Evolutionary conservation across 306 rosid species (phyloP), one percentile per base, ranked within the genome.

Genomic region (Astragalus glycyphyllos): DNA sequence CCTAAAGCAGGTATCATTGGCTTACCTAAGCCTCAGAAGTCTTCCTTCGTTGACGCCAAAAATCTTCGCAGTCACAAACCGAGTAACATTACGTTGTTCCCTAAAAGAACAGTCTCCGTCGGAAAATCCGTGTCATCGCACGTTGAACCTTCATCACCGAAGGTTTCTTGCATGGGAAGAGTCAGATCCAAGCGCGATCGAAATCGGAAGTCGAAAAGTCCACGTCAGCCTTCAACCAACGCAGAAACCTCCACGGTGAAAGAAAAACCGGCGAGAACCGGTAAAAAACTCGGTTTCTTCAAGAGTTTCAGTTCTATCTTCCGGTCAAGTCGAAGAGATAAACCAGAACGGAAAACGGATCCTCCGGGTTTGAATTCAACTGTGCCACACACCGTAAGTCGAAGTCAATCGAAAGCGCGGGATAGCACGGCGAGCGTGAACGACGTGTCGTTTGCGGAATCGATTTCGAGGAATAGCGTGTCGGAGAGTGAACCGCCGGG

Each of bases 121-220:
- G 87, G 87, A 0, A 90, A 90, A 81, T 79, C 95, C 13, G 95
- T 64, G 54, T 47, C 86, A 0, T 50, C 86, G 4, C 13, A 86
- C 76, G 77, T 83, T 15, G 99, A 94, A 78, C 99, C 99, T 1
- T 84, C 97, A 0, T 94, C 99, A 47, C 99, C 99, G 2, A 94
- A 94, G 72, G 99, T 94, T 3, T 94, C 99, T 0, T 94, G 99
- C 60, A 89, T 89, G 81, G 99, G 99, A 8, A 80, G 86, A 31
- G 99, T 94, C 79, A 86, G 90, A 77, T 94, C 99, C 51, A 94
- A 83, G 81, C 77, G 86, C 37, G 98, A 92, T 72, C 88, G 87
- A 42, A 89, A 81, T 65, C 88, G 95, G 0, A 68, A 82, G 68
- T 56, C 73, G 59, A 74, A 77, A 79, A 79, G 4, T 50, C 81